Base-by-base conservation (phyloP, 176 grass and related monocot genomes). In the Triticum urartu region DNA sequence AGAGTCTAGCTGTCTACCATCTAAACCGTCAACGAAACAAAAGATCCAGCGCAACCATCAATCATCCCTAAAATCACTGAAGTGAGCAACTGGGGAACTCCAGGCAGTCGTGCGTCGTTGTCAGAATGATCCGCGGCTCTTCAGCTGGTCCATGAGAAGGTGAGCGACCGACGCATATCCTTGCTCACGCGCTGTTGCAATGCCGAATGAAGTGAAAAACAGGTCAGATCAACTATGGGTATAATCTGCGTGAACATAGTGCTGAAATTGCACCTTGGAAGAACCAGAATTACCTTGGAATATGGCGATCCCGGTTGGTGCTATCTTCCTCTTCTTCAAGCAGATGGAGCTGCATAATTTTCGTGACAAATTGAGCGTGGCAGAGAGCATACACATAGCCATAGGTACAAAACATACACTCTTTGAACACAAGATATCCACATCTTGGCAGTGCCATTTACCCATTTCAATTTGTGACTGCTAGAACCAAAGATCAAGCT, bases 231-330 rank as follows among this genome's bases (percentile, higher is more conserved):
- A 65, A 24, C 9, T 36, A 54, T 68, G 9, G 32, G 3, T 73
- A 77, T 0, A 77, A 91, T 32, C 20, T 68, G 18, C n/a, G 69
- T 58, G 70, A 72, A 67, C 54, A 82, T 6, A 5, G 1, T 26
- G 14, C 42, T 11, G 25, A 8, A 32, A 43, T 75, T 75, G 25
- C 26, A 52, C 28, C 43, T 30, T 75, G 7, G 14, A 77, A 8
- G 9, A 11, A 39, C 25, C 28, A 39, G 54, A 81, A 66, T 59
- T 89, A 95, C 95, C 93, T 63, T 92, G 34, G 64, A 90, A 98
- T 90, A 98, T 98, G n/a, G 95, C 95, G 79, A 98, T 93, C 30
- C 95, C 93, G 14, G 93, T 91, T 21, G 93, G 95, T 35, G 69
- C 66, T 64, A 98, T 85, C 79, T 98, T 98, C 87, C 87, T 90